Conservation (phyloP, 2,329 filamentous ascomycete genomes). For the Chaetomium globosum region DNA sequence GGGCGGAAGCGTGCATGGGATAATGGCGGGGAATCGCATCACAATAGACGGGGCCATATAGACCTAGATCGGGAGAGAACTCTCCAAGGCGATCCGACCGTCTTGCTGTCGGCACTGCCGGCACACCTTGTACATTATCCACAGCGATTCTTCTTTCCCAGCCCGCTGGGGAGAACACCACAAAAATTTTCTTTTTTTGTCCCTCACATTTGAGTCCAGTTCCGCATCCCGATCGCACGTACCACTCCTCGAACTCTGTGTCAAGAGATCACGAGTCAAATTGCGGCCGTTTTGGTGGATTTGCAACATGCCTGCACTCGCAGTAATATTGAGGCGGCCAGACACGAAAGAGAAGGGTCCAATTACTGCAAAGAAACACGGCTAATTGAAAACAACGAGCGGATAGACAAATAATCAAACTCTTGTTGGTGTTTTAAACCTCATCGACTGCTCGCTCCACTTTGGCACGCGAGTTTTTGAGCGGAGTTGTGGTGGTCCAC, state of each 20-base stretch:
- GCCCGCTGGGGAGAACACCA: slow-evolving; percentile 30
- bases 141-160: slow-evolving; percentile 34
- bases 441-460: slow-evolving; percentile 18
- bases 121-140: slow-evolving; percentile 37
- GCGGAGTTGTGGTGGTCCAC: slow-evolving; percentile 18
- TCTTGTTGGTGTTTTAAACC: background rate
- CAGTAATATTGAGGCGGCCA: background rate
- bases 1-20: slow-evolving; percentile 36
- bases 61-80: slow-evolving; percentile 39
- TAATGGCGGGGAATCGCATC: slow-evolving; percentile 39
- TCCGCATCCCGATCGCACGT: background rate
- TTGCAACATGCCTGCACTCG: background rate
- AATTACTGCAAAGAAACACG: background rate
- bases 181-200: slow-evolving; percentile 38
- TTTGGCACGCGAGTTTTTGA: slow-evolving; percentile 8
- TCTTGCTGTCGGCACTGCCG: slow-evolving; percentile 37
- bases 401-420: background rate
- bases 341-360: background rate
- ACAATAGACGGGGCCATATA: slow-evolving; percentile 39
- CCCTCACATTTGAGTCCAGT: slow-evolving; percentile 11
- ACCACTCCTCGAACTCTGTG: background rate
- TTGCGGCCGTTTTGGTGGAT: background rate
- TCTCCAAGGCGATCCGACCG: slow-evolving; percentile 33
- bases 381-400: background rate
- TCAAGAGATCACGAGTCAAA: background rate